phyloP scores from a whole-genome alignment of 352 stramenopile species.

The Globisporangium yorkense region DNA sequence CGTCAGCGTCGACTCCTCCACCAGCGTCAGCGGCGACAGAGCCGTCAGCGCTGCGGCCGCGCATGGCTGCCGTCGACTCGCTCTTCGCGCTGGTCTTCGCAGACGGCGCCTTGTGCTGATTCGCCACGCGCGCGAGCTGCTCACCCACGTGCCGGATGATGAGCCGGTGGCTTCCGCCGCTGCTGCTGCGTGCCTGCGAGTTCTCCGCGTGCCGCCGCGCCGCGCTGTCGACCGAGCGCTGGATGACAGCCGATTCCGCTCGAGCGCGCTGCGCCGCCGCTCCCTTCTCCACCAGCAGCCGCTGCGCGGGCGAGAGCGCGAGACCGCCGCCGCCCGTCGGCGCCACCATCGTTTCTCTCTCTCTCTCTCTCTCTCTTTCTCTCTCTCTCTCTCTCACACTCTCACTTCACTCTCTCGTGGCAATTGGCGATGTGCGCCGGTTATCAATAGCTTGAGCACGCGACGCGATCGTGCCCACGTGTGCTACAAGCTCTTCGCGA shows the following conservation, averaged over 20 bases:
- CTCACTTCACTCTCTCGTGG: too few species aligned
- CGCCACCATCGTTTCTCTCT: constrained; percentile 9
- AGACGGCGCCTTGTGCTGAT: constrained; percentile 12
- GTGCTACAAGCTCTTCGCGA: not conserved
- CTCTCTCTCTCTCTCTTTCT: not conserved
- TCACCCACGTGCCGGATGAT: constrained; percentile 62
- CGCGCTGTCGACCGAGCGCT: constrained; percentile 22
- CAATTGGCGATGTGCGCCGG: not conserved
- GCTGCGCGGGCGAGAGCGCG: constrained; percentile 46
- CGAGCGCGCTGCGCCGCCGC: constrained; percentile 33
- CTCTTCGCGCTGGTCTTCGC: not conserved
- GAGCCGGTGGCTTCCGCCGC: constrained; percentile 27
- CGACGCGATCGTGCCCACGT: too few species aligned
- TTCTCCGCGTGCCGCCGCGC: constrained; percentile 24
- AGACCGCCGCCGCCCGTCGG: constrained; percentile 13
- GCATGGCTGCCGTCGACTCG: too few species aligned
- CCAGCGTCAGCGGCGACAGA: not conserved
- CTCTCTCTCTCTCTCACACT: too few species aligned
- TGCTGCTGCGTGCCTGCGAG: constrained; percentile 20
- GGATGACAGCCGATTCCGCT: constrained; percentile 32
- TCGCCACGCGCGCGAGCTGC: constrained; percentile 44
- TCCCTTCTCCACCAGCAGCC: constrained; percentile 44
- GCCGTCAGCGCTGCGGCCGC: not conserved
- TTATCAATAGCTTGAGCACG: not conserved
- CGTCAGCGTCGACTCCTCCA: constrained; percentile 14